A percentile compares a stretch with the other conserved stretches of the same genome.
phyloP scores from a whole-genome alignment of 1,139 yeast species.

The Candida sp. region DNA sequence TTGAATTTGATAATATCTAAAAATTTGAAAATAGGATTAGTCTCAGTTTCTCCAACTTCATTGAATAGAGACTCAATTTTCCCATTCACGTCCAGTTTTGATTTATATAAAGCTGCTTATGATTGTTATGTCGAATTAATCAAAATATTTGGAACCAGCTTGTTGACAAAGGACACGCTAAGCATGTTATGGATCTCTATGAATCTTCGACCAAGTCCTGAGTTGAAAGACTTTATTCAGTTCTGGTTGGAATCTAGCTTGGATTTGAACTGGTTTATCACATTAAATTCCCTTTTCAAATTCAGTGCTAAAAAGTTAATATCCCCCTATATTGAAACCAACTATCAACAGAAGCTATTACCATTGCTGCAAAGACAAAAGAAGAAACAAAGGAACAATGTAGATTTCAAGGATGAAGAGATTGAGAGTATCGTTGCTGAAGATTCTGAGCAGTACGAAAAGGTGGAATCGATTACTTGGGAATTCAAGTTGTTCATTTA shows the following conservation, averaged over 20 bases:
- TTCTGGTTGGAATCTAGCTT: constrained; percentile 41
- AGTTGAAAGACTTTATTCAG: constrained; percentile 28
- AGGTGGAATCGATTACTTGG: constrained; percentile 68
- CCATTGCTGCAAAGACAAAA: constrained; percentile 45
- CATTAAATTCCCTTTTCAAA: constrained; percentile 35
- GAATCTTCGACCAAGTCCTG: constrained; percentile 38
- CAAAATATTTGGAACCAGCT: constrained; percentile 32
- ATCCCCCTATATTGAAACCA: constrained; percentile 36
- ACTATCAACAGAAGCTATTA: constrained; percentile 39
- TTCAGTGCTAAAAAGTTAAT: constrained; percentile 35
- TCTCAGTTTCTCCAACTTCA: constrained; percentile 32
- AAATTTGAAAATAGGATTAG: constrained; percentile 37
- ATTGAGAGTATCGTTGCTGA: constrained; percentile 41
- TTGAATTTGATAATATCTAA: constrained; percentile 31
- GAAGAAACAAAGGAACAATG: constrained; percentile 27
- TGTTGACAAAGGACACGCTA: constrained; percentile 33
- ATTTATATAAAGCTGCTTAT: constrained; percentile 33
- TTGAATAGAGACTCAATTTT: constrained; percentile 31
- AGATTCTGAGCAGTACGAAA: constrained; percentile 27
- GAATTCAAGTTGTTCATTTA: constrained; percentile 63
- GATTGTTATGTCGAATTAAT: constrained; percentile 38
- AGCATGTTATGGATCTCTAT: constrained; percentile 42
- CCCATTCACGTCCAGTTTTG: constrained; percentile 38
- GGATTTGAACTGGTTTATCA: constrained; percentile 39
- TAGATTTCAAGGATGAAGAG: constrained; percentile 45